A percentile compares a stretch with the other conserved stretches of the same genome.
Evolutionary conservation across 176 grass and related monocot species (phyloP).

Genomic region (Ensete ventricosum): DNA sequence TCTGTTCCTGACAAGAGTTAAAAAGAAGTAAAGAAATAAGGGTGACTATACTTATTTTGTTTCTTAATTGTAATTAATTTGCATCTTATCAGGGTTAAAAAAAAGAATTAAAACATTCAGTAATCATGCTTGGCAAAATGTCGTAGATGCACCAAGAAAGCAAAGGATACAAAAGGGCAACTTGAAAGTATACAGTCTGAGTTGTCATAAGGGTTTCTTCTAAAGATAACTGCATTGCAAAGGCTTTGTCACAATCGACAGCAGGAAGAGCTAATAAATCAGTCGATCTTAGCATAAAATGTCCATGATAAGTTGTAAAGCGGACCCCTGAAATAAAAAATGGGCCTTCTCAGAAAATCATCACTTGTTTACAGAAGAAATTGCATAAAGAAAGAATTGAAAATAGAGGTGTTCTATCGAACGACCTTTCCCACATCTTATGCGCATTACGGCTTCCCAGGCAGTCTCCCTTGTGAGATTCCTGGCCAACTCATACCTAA

Average conservation of each 20-base stretch:
- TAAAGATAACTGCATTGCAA: constrained; percentile 74
- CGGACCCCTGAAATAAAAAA: constrained; percentile 54
- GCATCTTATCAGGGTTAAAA: background rate
- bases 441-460: constrained; percentile 97
- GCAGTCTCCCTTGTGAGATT: constrained; percentile 87
- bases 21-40: background rate
- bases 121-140: no score
- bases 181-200: constrained; percentile 90
- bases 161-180: constrained; percentile 91
- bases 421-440: constrained; percentile 98
- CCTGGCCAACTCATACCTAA: constrained; percentile 69
- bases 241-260: constrained; percentile 97
- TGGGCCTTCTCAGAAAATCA: constrained; percentile 16
- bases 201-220: constrained; percentile 89
- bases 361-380: background rate
- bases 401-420: background rate
- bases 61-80: background rate
- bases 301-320: constrained; percentile 92
- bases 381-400: background rate
- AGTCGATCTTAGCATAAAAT: constrained; percentile 96
- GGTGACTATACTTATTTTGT: background rate
- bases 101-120: background rate
- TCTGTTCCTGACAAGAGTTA: background rate
- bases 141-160: background rate
- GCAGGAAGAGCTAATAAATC: constrained; percentile 95